A percentile compares a stretch with the other conserved stretches of the same genome.
These are phyloP conservation scores for Aspergillus transmontanensis DNA, from an alignment of 2,329 filamentous ascomycete genomes.

Conservation along the genomic window DNA sequence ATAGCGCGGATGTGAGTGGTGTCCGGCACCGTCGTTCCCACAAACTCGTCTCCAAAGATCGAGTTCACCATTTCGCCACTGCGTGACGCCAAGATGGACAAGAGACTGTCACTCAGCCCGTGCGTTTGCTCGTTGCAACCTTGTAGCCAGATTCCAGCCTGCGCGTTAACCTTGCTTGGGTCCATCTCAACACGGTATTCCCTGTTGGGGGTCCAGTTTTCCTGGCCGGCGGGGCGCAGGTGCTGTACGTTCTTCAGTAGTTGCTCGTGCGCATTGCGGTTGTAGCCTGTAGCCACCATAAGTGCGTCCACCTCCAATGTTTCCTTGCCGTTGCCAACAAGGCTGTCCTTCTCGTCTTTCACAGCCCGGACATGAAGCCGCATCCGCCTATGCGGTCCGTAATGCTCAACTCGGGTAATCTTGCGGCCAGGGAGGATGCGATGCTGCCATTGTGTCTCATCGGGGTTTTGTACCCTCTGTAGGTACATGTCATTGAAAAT, in stretches of 20 bases:
- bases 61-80: slow-evolving; percentile 77
- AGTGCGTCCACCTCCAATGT: slow-evolving; percentile 75
- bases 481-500: slow-evolving; percentile 88
- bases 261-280: slow-evolving; percentile 73
- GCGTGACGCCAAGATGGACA: slow-evolving; percentile 75
- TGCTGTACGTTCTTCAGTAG: slow-evolving; percentile 69
- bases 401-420: slow-evolving; percentile 62
- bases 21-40: slow-evolving; percentile 34
- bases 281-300: slow-evolving; percentile 86
- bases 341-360: slow-evolving; percentile 31
- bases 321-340: slow-evolving; percentile 54
- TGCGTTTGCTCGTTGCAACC: slow-evolving; percentile 93
- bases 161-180: slow-evolving; percentile 65
- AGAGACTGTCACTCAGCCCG: slow-evolving; percentile 79
- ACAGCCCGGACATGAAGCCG: slow-evolving; percentile 62
- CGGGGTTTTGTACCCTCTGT: slow-evolving; percentile 71
- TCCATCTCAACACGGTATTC: slow-evolving; percentile 79
- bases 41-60: slow-evolving; percentile 61
- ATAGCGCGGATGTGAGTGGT: slow-evolving; percentile 35
- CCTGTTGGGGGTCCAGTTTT: slow-evolving; percentile 68
- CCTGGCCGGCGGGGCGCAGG: slow-evolving; percentile 62
- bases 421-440: slow-evolving; percentile 72
- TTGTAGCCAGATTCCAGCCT: slow-evolving; percentile 86
- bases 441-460: slow-evolving; percentile 78
- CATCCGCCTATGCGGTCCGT: slow-evolving; percentile 55